Percentiles rank a stretch among this genome's conserved stretches.
phyloP scores from a whole-genome alignment of 768 basidiomycete species.

The Boletus insuetus region DNA sequence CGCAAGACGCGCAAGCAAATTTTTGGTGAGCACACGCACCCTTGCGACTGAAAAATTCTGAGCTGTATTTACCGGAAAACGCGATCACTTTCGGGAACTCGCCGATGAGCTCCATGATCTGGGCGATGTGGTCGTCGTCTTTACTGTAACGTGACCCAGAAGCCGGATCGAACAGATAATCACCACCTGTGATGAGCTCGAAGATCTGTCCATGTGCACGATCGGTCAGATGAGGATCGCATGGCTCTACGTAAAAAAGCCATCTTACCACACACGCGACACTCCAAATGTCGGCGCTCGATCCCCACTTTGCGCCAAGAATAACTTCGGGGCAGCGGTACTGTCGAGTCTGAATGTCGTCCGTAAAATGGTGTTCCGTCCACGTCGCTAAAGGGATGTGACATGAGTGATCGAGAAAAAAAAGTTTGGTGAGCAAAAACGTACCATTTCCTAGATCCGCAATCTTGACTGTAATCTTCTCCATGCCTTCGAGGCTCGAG shows the following conservation, averaged over 20 bases:
- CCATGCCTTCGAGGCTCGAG: conserved; percentile 38
- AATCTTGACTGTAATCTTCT: conserved; percentile 96
- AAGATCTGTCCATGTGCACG: conserved; percentile 58
- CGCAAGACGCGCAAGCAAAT: not conserved
- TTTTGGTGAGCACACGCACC: conserved; percentile 45
- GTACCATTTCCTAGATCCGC: conserved; percentile 95
- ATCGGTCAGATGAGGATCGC: not conserved
- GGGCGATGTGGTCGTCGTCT: conserved; percentile 96
- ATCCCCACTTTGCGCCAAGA: conserved; percentile 92
- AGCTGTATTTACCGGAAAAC: conserved; percentile 87
- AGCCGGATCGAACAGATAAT: conserved; percentile 97
- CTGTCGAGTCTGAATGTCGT: conserved; percentile 97
- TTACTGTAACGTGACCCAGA: conserved; percentile 94
- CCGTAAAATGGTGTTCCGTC: conserved; percentile 96
- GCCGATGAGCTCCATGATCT: conserved; percentile 94
- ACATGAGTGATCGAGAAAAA: not conserved
- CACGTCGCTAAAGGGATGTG: conserved; percentile 54
- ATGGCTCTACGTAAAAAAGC: not conserved
- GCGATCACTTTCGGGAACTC: conserved; percentile 84
- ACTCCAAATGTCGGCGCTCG: conserved; percentile 96
- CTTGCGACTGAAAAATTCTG: conserved; percentile 95
- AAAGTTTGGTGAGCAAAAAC: conserved; percentile 21
- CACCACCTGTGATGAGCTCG: conserved; percentile 93
- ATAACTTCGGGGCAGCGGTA: conserved; percentile 98
- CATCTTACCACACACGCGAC: conserved; percentile 85